Percentiles rank a stretch among this genome's conserved stretches.
Evolutionary conservation across 2,329 filamentous ascomycete genomes (phyloP).

Genomic region (Chaetomium sp.): DNA sequence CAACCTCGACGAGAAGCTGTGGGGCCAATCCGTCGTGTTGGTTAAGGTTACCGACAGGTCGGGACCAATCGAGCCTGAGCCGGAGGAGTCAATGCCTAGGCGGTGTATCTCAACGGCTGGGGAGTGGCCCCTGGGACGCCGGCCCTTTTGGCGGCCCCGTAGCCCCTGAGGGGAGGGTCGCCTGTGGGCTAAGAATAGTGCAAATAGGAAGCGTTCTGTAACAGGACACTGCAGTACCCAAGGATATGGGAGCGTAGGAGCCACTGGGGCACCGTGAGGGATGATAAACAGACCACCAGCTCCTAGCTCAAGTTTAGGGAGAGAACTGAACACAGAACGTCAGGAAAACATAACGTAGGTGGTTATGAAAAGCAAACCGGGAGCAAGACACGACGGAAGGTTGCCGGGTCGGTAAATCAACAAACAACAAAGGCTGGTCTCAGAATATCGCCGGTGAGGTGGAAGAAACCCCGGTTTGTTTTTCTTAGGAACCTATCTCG

Average conservation of each 20-base stretch:
- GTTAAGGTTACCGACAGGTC: not conserved
- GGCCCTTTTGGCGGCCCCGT: not conserved
- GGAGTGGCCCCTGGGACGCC: not conserved
- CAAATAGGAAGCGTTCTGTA: not conserved
- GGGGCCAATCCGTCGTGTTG: not conserved
- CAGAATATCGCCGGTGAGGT: not conserved
- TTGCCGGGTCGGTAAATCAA: not conserved
- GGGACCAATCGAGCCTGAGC: conserved; percentile 1
- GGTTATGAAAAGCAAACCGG: not conserved
- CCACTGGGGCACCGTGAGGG: not conserved
- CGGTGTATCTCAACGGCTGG: not conserved
- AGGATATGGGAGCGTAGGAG: not conserved
- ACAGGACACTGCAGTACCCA: not conserved
- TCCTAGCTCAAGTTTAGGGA: not conserved
- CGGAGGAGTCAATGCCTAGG: not conserved
- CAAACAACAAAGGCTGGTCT: not conserved
- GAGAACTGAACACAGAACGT: not conserved
- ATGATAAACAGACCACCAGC: not conserved
- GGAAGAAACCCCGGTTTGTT: not conserved
- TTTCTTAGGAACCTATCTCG: not conserved
- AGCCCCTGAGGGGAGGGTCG: not conserved
- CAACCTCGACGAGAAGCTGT: not conserved
- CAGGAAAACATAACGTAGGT: not conserved
- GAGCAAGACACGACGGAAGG: not conserved
- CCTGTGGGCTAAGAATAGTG: not conserved